Base-by-base conservation (phyloP, 1,139 yeast species). In the Torulaspora globosa region DNA sequence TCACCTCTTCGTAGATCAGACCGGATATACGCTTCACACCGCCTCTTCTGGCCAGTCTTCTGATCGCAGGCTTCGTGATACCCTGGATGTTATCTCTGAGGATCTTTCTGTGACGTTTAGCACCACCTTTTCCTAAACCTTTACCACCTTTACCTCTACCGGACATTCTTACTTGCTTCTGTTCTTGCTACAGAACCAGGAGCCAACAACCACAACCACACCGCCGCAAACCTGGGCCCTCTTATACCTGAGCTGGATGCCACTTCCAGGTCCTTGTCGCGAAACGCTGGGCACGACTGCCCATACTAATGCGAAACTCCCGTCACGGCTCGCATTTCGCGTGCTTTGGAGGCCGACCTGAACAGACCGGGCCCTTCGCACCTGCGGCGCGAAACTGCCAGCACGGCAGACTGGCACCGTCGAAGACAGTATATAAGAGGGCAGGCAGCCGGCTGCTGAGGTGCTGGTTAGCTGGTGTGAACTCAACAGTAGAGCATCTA, bases 1-100 rank as follows among this genome's bases (percentile, higher is more conserved):
- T 88, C 67, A 94, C 96, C 80, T 90, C 97, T 78, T 92, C 97
- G 79, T 92, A 92, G 73, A 92, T 90, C 71, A 90, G 80, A 70
- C 96, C 97, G 58, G 97, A 90, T 68, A 92, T 92, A 85, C 97
- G 96, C 84, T 92, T 92, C 70, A 92, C 98, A 87, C 98, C 98
- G 78, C 98, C 98, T 87, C 98, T 89, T 84, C 98, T 90, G 53
- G 98, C 98, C 69, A 92, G 84, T 86, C 98, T 90, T 80, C 98
- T 89, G 71, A 92, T 92, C 68, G 98, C 98, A 71, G 98, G 98
- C 82, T 92, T 92, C 58, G 98, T 92, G 71, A 92, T 90, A 80
- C 98, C 98, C 79, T 90, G 97, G 64, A 92, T 90, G 90, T 92
- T 92, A 74, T 92, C 98, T 81, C 97, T 89, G 65, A 90, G 81